Evolutionary conservation across 306 rosid genomes (phyloP).

Genomic region (Rubus parviflorus): DNA sequence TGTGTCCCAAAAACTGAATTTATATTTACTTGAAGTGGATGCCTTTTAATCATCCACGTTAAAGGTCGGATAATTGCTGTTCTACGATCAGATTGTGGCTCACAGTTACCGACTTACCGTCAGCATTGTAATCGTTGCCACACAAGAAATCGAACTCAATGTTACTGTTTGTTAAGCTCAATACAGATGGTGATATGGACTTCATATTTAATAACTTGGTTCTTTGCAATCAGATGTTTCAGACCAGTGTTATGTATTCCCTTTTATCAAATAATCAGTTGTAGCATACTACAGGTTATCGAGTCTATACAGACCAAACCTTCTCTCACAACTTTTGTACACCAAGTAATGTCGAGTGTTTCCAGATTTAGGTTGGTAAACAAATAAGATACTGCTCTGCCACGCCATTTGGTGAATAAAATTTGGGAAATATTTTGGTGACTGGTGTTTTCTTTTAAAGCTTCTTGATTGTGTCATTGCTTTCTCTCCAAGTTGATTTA

Average conservation of each 20-base stretch:
- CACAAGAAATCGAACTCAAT: conserved; percentile 12
- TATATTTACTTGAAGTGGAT: conserved; percentile 35
- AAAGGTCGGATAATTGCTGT: conserved; percentile 17
- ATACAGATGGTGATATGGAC: not conserved
- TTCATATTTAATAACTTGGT: not conserved
- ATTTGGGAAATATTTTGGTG: not conserved
- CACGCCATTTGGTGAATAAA: not conserved
- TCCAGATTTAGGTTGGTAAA: not conserved
- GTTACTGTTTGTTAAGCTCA: conserved; percentile 29
- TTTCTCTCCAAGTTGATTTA: not conserved
- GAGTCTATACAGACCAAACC: not conserved
- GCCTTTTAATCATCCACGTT: conserved; percentile 27
- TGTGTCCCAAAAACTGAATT: conserved; percentile 28
- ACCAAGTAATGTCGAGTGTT: not conserved
- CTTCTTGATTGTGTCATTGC: not conserved
- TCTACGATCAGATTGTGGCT: conserved; percentile 13
- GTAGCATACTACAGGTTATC: not conserved
- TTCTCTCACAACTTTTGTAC: not conserved
- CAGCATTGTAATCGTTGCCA: not conserved
- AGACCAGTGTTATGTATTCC: not conserved
- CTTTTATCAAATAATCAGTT: not conserved
- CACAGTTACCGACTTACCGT: conserved; percentile 14
- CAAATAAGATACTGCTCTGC: not conserved
- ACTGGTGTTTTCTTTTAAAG: not conserved
- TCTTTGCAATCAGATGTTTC: not conserved